Percentiles rank a stretch among this genome's conserved stretches.
Conservation (phyloP, 495 filamentous ascomycete species). For the Talaromyces adpressus region DNA sequence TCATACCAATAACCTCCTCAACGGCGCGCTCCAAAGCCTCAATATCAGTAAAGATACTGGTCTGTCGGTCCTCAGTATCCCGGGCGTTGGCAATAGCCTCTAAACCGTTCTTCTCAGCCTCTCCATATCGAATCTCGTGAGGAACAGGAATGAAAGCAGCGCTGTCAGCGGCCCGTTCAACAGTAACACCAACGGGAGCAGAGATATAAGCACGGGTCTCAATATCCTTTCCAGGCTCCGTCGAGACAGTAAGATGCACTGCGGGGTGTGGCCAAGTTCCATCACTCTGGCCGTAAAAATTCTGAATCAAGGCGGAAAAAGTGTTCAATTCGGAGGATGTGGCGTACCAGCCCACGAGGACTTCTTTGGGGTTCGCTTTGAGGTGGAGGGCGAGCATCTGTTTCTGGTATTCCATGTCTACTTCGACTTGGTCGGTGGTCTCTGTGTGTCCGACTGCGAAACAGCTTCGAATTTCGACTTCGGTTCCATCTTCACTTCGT, state of each 20-base stretch:
- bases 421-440: slow-evolving; percentile 96
- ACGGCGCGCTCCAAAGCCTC: slow-evolving; percentile 77
- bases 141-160: slow-evolving; percentile 96
- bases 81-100: slow-evolving; percentile 79
- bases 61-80: slow-evolving; percentile 64
- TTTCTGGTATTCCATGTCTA: slow-evolving; percentile 99
- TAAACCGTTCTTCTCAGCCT: slow-evolving; percentile 86
- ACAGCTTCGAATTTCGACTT: slow-evolving; percentile 89
- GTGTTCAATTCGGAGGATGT: slow-evolving; percentile 93
- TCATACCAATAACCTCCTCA: slow-evolving; percentile 76
- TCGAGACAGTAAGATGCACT: slow-evolving; percentile 90
- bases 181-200: slow-evolving; percentile 87
- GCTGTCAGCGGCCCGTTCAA: slow-evolving; percentile 88
- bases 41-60: slow-evolving; percentile 73
- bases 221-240: slow-evolving; percentile 75
- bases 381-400: slow-evolving; percentile 92
- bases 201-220: slow-evolving; percentile 88
- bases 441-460: slow-evolving; percentile 98
- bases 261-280: slow-evolving; percentile 95
- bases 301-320: slow-evolving; percentile 96
- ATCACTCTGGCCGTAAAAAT: slow-evolving; percentile 97
- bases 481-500: slow-evolving; percentile 90
- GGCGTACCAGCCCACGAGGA: slow-evolving; percentile 96
- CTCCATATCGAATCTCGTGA: slow-evolving; percentile 82
- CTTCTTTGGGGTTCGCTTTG: slow-evolving; percentile 88